These are phyloP conservation scores for Backusella tarrabulga DNA, from an alignment of 192 early-diverging fungal species.

Conservation along the genomic window DNA sequence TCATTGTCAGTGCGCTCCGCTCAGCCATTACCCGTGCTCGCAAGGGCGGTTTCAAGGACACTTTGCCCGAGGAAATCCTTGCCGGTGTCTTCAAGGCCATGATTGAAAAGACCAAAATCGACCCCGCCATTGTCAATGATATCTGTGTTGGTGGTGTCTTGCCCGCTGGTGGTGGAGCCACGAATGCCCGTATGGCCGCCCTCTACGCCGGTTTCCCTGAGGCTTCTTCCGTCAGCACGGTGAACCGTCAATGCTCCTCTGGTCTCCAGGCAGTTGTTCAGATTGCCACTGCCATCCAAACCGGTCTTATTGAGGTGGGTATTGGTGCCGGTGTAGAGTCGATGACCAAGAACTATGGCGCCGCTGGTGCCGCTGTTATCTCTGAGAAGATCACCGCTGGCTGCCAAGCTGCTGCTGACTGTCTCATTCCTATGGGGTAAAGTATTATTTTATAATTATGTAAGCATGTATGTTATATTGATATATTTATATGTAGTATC, in stretches of 20 bases:
- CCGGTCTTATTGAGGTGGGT: constrained; percentile 88
- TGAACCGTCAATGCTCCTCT: constrained; percentile 94
- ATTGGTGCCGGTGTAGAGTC: constrained; percentile 94
- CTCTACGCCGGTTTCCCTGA: constrained; percentile 91
- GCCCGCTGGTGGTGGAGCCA: constrained; percentile 87
- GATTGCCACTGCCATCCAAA: constrained; percentile 85
- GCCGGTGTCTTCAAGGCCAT: constrained; percentile 75
- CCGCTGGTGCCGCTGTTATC: constrained; percentile 69
- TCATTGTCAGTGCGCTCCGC: constrained; percentile 88
- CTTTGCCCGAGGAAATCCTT: constrained; percentile 72
- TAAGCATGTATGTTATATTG: neutral
- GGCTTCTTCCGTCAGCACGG: constrained; percentile 73
- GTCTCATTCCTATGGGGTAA: constrained; percentile 83
- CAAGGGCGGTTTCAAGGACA: constrained; percentile 92
- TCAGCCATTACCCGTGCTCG: constrained; percentile 86
- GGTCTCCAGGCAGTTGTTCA: constrained; percentile 88
- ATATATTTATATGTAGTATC: constrained; percentile 47
- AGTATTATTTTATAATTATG: neutral
- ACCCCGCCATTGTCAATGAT: constrained; percentile 86
- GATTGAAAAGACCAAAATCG: constrained; percentile 74
- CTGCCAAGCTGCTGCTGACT: constrained; percentile 74
- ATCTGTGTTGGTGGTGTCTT: constrained; percentile 95
- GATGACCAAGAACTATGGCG: constrained; percentile 88
- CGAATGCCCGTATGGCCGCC: constrained; percentile 86
- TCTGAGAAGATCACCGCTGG: constrained; percentile 73